Evolutionary conservation across 192 early-diverging fungal genomes (phyloP).

Genomic region (Helicostylum pulchrum): DNA sequence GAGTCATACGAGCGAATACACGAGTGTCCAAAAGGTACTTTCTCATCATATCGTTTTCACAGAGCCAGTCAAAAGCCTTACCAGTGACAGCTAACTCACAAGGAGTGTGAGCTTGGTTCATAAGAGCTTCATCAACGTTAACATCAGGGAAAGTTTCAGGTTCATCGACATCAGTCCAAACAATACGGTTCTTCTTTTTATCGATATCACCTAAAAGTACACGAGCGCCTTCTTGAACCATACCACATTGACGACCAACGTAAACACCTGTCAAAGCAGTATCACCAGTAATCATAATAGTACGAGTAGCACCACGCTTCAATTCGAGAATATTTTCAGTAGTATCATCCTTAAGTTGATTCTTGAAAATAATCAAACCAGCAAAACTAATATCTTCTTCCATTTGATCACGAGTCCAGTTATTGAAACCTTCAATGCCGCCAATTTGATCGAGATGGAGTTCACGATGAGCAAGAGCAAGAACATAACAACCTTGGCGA

Average conservation of each 20-base stretch:
- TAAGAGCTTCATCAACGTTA: constrained; percentile 28
- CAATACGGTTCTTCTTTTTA: constrained; percentile 34
- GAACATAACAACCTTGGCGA: constrained; percentile 70
- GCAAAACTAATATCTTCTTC: constrained; percentile 55
- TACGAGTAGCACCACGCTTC: constrained; percentile 65
- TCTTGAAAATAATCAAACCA: constrained; percentile 75
- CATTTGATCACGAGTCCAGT: constrained; percentile 53
- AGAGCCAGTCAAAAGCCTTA: constrained; percentile 58
- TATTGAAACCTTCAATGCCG: constrained; percentile 26
- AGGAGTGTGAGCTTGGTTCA: constrained; percentile 30
- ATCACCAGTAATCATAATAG: constrained; percentile 84
- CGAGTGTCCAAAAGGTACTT: constrained; percentile 63
- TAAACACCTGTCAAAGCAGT: constrained; percentile 73
- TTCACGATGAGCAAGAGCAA: constrained; percentile 60
- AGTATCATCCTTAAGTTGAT: constrained; percentile 74
- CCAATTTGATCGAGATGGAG: constrained; percentile 41
- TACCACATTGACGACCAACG: constrained; percentile 60
- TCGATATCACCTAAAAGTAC: constrained; percentile 55
- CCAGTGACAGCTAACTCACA: constrained; percentile 73
- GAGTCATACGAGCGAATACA: constrained; percentile 79
- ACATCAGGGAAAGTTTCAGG: constrained; percentile 40
- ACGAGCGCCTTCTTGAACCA: constrained; percentile 34
- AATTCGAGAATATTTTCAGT: constrained; percentile 63
- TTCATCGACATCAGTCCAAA: constrained; percentile 62
- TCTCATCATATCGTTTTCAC: constrained; percentile 41